Conservation (phyloP, 2,329 filamentous ascomycete genomes). For the Beauveria bassiana region DNA sequence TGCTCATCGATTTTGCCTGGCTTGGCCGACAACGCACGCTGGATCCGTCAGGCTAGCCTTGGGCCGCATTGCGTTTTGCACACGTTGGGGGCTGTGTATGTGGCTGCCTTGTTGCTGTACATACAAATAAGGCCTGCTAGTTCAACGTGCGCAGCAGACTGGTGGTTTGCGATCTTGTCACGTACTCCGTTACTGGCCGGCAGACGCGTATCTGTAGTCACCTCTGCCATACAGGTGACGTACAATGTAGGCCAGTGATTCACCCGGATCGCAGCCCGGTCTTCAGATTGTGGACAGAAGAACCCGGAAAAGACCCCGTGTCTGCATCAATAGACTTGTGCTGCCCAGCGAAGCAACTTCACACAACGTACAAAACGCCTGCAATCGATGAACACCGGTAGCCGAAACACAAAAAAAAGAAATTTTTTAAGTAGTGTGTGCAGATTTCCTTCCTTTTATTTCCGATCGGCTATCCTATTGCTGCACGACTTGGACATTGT, state of each 20-base stretch:
- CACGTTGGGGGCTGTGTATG: constrained; percentile 1
- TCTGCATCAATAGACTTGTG: not conserved
- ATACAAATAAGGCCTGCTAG: not conserved
- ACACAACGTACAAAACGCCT: too few relatives aligned
- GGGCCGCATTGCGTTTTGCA: constrained; percentile 9
- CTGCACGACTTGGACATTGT: constrained; percentile 81
- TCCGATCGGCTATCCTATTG: constrained; percentile 40
- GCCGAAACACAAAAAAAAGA: not conserved
- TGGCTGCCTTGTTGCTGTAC: not conserved
- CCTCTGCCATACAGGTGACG: not conserved
- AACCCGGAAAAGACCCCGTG: not conserved
- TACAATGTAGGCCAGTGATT: not conserved
- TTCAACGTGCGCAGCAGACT: not conserved
- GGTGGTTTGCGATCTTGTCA: not conserved
- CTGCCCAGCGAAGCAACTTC: not conserved
- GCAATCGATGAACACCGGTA: too few relatives aligned
- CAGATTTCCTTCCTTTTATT: constrained; percentile 17
- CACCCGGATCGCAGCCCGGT: not conserved
- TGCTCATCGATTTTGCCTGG: not conserved
- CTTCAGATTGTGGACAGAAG: too few relatives aligned
- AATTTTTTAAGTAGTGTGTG: not conserved
- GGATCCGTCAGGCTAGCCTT: constrained; percentile 5
- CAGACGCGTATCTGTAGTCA: not conserved
- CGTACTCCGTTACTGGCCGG: not conserved
- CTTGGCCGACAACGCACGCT: not conserved